Evolutionary conservation across 768 basidiomycete species (phyloP), one percentile per base, ranked within the genome.

Genomic region (Naganishia onofrii): DNA sequence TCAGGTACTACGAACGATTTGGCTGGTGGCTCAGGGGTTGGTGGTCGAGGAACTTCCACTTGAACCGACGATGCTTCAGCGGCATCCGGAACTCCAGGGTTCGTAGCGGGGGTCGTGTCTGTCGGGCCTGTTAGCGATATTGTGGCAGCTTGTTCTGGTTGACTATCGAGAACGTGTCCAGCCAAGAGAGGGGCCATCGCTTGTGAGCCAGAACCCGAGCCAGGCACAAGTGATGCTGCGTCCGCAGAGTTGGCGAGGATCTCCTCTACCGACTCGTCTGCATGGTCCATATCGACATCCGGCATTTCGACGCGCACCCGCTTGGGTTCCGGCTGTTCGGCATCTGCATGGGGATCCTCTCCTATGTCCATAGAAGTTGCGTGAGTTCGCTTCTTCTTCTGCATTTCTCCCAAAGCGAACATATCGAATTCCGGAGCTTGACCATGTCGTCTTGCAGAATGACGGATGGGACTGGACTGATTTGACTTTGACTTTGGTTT

Each of bases 361-460:
- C 53, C 67, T 21, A 56, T 28, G 9, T 63, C 68, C 19, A 4
- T 44, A 21, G 68, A 69, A 21, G 55, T 67, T 0, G 64, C 71
- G 9, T 72, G 70, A n/a, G 64, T 34, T 26, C 70, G 56, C 67
- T 75, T 75, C 83, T 92, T 92, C 75, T 91, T 82, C 70, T 85
- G 83, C 8, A 93, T 83, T 74, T 86, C 85, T 31, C 87, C 84
- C 19, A 89, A 88, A 75, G 91, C 91, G 2, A 89, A 90, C 68
- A 91, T 89, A 7, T 84, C 74, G 42, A 89, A 81, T 76, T 93
- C 91, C 3, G 87, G 88, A 67, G 86, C 83, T 68, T 86, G 85
- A 1, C 91, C 91, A 76, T 87, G 90, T 67, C 87, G 84, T 51
- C 92, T 84, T 1, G 89, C 87, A 73, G 90, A 91, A 72, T 90